phyloP scores from a whole-genome alignment of 805 yeast genomes.

The Hanseniaspora thailandica region DNA sequence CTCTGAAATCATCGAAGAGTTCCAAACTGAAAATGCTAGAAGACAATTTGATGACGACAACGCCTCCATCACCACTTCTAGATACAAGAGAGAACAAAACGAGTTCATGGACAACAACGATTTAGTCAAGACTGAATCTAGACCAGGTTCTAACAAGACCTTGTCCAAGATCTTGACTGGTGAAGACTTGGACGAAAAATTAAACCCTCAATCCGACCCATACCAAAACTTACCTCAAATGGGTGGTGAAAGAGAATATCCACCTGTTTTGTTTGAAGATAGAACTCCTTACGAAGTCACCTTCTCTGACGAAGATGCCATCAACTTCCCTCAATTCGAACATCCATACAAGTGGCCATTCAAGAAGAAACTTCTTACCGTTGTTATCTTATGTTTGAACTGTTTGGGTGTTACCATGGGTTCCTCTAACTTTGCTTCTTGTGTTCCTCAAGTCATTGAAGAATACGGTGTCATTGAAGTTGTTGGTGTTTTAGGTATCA shows the following conservation, averaged over 20 bases:
- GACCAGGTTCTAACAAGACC: conserved; percentile 25
- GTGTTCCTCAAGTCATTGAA: conserved; percentile 37
- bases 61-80: neutral
- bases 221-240: conserved; percentile 39
- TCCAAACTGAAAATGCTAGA: conserved; percentile 10
- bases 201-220: conserved; percentile 20
- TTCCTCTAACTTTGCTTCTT: conserved; percentile 70
- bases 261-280: conserved; percentile 45
- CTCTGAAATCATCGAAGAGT: conserved; percentile 8
- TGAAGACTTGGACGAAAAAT: conserved; percentile 25
- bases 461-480: conserved; percentile 51
- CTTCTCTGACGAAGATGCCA: conserved; percentile 45
- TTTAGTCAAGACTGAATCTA: conserved; percentile 20
- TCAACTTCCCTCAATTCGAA: conserved; percentile 48
- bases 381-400: conserved; percentile 37
- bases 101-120: conserved; percentile 25
- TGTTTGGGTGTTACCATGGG: conserved; percentile 57
- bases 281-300: conserved; percentile 50
- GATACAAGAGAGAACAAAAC: conserved; percentile 7
- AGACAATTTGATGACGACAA: neutral
- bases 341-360: conserved; percentile 73
- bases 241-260: conserved; percentile 58
- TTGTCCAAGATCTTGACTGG: conserved; percentile 36
- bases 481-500: conserved; percentile 63
- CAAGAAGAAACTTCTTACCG: conserved; percentile 35